These are phyloP conservation scores for Fusarium guadeloupense DNA, from an alignment of 2,329 filamentous ascomycete species.

Conservation along the genomic window DNA sequence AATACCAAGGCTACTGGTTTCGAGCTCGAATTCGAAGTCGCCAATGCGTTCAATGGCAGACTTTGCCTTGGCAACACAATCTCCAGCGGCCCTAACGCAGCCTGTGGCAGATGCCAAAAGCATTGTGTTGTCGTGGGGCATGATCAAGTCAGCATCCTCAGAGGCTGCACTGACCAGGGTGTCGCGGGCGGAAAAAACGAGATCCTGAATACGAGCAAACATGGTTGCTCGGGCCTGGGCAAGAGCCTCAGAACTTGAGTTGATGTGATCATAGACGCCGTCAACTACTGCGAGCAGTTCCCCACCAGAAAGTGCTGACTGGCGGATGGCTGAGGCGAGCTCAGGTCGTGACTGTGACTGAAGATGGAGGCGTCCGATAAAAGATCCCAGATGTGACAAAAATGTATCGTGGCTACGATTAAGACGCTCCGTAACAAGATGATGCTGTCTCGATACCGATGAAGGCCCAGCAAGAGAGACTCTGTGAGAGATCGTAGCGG, in stretches of 20 bases:
- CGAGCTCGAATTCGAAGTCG: slow-evolving; percentile 87
- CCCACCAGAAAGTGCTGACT: slow-evolving; percentile 83
- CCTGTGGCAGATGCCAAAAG: slow-evolving; percentile 82
- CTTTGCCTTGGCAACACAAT: slow-evolving; percentile 89
- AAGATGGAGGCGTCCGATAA: slow-evolving; percentile 88
- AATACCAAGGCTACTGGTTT: slow-evolving; percentile 64
- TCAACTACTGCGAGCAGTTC: slow-evolving; percentile 83
- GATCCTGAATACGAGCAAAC: slow-evolving; percentile 80
- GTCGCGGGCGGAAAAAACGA: slow-evolving; percentile 83
- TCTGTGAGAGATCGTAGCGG: slow-evolving; percentile 72
- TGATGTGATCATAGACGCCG: slow-evolving; percentile 81
- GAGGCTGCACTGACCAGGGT: slow-evolving; percentile 75
- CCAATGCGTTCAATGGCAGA: slow-evolving; percentile 87
- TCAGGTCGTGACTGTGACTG: slow-evolving; percentile 92
- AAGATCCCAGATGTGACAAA: slow-evolving; percentile 88
- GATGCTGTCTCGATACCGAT: slow-evolving; percentile 69
- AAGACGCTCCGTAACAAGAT: slow-evolving; percentile 85
- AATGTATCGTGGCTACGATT: slow-evolving; percentile 86
- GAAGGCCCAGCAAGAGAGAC: slow-evolving; percentile 78
- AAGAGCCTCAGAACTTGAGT: slow-evolving; percentile 71
- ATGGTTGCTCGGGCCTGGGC: slow-evolving; percentile 76
- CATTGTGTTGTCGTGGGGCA: slow-evolving; percentile 79
- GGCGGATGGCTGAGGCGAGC: slow-evolving; percentile 81
- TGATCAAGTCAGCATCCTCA: slow-evolving; percentile 79
- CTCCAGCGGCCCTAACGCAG: slow-evolving; percentile 89